A percentile compares a stretch with the other conserved stretches of the same genome.
Evolutionary conservation across 495 filamentous ascomycete genomes (phyloP).

Genomic region (Annulohypoxylon maeteangense): DNA sequence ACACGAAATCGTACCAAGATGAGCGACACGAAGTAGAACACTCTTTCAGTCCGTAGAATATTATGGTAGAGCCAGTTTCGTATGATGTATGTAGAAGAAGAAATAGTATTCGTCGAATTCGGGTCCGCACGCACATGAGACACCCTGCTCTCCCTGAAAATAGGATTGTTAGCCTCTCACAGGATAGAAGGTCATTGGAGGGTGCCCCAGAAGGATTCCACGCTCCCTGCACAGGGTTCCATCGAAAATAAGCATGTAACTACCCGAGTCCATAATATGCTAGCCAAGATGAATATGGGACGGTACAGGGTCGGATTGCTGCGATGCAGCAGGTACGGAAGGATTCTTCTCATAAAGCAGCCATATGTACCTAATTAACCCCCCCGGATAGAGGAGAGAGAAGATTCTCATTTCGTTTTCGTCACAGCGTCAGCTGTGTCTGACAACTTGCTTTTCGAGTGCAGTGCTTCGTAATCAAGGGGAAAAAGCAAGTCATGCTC

Average conservation of each 20-base stretch:
- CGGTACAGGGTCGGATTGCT: constrained; percentile 9
- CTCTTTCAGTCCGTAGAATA: neutral
- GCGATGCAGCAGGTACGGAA: constrained; percentile 21
- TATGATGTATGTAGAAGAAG: neutral
- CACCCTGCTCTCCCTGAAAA: constrained; percentile 21
- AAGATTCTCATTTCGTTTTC: constrained; percentile 14
- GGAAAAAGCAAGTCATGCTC: constrained; percentile 22
- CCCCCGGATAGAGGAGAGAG: constrained; percentile 18
- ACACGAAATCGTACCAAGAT: neutral
- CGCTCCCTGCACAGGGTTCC: constrained; percentile 28
- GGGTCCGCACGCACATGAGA: constrained; percentile 12
- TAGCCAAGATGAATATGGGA: constrained; percentile 31
- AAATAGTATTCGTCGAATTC: constrained; percentile 2
- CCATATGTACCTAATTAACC: constrained; percentile 1
- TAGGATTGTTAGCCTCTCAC: constrained; percentile 3
- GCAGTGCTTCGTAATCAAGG: constrained; percentile 3
- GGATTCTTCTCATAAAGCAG: constrained; percentile 34
- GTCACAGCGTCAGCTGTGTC: constrained; percentile 17
- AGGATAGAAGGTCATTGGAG: constrained; percentile 20
- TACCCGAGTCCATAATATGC: constrained; percentile 16
- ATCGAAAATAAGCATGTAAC: constrained; percentile 32
- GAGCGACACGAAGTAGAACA: neutral
- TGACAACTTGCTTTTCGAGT: constrained; percentile 13
- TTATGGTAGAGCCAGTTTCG: neutral
- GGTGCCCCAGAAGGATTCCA: constrained; percentile 34